Evolutionary conservation across 306 rosid species (phyloP).

Genomic region (Echinosophora koreensis): DNA sequence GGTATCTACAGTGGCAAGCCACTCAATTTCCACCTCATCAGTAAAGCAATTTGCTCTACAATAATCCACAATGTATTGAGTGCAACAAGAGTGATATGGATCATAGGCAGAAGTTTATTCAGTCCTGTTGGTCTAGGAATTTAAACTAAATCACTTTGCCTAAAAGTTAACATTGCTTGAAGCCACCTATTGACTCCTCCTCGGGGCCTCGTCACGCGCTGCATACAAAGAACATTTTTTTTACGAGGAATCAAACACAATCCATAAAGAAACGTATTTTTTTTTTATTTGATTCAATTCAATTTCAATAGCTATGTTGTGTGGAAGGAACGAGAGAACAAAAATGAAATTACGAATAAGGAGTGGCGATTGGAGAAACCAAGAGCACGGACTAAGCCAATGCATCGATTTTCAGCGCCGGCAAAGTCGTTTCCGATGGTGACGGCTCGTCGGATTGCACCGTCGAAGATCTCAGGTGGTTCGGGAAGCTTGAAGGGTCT

Average conservation of each 20-base stretch:
- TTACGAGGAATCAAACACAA: conserved; percentile 23
- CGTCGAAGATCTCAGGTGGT: conserved; percentile 59
- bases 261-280: not conserved
- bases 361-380: conserved; percentile 72
- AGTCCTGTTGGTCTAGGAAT: conserved; percentile 1
- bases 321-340: not conserved
- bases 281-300: not conserved
- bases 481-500: conserved; percentile 59
- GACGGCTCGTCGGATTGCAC: conserved; percentile 74
- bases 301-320: not conserved
- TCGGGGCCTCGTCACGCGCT: conserved; percentile 89
- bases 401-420: conserved; percentile 88
- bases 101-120: conserved; percentile 2
- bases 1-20: not conserved
- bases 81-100: not conserved
- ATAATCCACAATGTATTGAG: not conserved
- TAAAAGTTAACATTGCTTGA: conserved; percentile 32
- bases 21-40: not conserved
- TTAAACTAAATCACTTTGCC: conserved; percentile 25
- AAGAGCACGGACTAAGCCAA: conserved; percentile 88
- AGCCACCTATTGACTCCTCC: conserved; percentile 87
- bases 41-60: not conserved
- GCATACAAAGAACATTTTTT: conserved; percentile 22
- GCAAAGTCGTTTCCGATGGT: conserved; percentile 87
- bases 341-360: conserved; percentile 56